phyloP scores from a whole-genome alignment of 1,284 basidiomycete genomes.

The Wolfiporia cocos region DNA sequence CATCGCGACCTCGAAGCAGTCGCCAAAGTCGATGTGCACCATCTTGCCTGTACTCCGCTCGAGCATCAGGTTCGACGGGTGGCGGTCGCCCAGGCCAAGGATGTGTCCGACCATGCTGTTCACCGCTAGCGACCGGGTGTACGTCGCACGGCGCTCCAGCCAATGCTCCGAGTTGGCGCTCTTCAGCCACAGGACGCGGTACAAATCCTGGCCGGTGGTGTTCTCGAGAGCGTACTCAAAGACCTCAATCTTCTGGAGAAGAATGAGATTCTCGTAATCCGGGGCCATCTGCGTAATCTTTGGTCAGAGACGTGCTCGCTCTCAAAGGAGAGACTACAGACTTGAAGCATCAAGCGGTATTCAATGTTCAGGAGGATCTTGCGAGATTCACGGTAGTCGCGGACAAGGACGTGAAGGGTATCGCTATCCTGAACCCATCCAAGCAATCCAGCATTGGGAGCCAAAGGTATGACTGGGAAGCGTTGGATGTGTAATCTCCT shows the following conservation, averaged over 20 bases:
- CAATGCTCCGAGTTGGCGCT: constrained; percentile 95
- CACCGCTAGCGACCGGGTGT: constrained; percentile 92
- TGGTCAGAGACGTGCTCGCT: too few species aligned
- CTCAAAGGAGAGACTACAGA: too few species aligned
- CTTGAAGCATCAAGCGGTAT: constrained; percentile 96
- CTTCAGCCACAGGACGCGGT: constrained; percentile 96
- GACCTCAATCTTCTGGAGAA: constrained; percentile 98
- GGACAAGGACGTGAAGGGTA: constrained; percentile 96
- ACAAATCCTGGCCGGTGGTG: constrained; percentile 98
- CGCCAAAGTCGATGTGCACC: constrained; percentile 92
- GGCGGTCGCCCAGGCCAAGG: constrained; percentile 95
- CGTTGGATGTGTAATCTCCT: constrained; percentile 92
- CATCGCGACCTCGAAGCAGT: constrained; percentile 94
- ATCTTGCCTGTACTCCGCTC: constrained; percentile 94
- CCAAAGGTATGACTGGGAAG: constrained; percentile 92
- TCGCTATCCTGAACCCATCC: constrained; percentile 98
- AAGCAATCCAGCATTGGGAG: constrained; percentile 92
- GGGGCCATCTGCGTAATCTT: constrained; percentile 99
- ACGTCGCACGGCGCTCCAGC: constrained; percentile 95
- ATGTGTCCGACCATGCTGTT: constrained; percentile 99
- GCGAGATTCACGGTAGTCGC: constrained; percentile 90
- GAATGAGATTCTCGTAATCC: constrained; percentile 92
- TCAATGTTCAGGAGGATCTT: constrained; percentile 99
- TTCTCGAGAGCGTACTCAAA: constrained; percentile 99
- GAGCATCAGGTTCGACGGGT: constrained; percentile 94